Evolutionary conservation across 176 grass and related monocot genomes (phyloP), one percentile per base, ranked within the genome.

Genomic region (Hsuehochloa calcarea): DNA sequence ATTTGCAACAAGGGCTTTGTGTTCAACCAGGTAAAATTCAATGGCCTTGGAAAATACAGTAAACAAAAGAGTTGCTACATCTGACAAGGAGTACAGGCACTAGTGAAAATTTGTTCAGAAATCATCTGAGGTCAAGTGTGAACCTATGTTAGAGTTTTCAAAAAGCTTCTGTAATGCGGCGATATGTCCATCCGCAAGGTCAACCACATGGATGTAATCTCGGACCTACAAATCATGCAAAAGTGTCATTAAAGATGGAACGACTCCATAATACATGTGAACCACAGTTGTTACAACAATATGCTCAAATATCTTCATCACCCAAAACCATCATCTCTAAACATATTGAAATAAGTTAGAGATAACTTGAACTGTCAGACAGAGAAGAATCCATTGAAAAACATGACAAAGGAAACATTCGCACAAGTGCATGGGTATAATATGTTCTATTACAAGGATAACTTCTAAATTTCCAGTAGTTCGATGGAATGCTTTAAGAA

Each of bases 131-230:
- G 55, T 34, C 52, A 81, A 74, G 47, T 12, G 12, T 64, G 34
- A 71, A 97, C 94, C 91, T 84, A 90, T 92, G 31, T 68, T 73
- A 61, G 91, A 62, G 34, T 75, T 86, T 68, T 97, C 94, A 88
- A 97, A 97, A 74, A 97, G 87, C 72, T 94, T 97, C 74, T 85
- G 90, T 74, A 97, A 83, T 40, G 94, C 94, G 22, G 94, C 89
- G 81, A 91, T 93, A 90, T 97, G 94, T 58, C 94, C 94, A 74
- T 93, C 94, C 19, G 94, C 94, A 50, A 97, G 87, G 85, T 97
- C 94, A 82, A 94, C 85, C 20, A 97, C 91, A 92, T 97, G 94
- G 64, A 97, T 97, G 43, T 93, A 97, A 88, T 97, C 94, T 82
- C 94, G 83, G 78, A 97, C 65, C 94, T 97, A 82, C 67, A 78